These are phyloP conservation scores for Mrakia blollopis DNA, from an alignment of 768 basidiomycete species.

Conservation along the genomic window DNA sequence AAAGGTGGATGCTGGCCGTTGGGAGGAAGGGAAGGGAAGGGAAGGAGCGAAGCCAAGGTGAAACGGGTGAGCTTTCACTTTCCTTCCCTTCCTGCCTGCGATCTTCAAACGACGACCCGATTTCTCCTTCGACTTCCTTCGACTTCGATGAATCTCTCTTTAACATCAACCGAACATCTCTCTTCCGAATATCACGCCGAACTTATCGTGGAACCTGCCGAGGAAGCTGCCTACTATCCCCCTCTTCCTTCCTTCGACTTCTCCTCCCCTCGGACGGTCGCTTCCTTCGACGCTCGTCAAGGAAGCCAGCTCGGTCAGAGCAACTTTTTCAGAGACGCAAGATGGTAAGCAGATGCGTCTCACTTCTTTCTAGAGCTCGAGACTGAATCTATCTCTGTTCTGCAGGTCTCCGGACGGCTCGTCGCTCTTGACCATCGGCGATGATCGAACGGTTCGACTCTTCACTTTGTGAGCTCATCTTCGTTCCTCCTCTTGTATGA, in stretches of 20 bases:
- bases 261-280: constrained; percentile 13
- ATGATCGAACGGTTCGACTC: constrained; percentile 62
- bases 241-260: constrained; percentile 19
- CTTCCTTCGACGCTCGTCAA: constrained; percentile 5
- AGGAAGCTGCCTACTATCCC: neutral
- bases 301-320: neutral
- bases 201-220: too few relatives aligned
- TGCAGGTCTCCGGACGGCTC: constrained; percentile 72
- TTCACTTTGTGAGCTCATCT: constrained; percentile 49
- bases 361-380: neutral
- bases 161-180: too few relatives aligned
- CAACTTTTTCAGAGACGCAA: constrained; percentile 57
- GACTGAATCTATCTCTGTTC: neutral
- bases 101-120: too few relatives aligned
- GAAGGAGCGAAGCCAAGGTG: too few relatives aligned
- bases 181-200: too few relatives aligned
- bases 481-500: neutral
- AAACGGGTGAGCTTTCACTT: too few relatives aligned
- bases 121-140: too few relatives aligned
- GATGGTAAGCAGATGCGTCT: constrained; percentile 50
- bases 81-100: too few relatives aligned
- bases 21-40: too few relatives aligned
- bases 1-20: too few relatives aligned
- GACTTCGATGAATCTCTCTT: too few relatives aligned
- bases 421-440: constrained; percentile 61